A percentile compares a stretch with the other conserved stretches of the same genome.
These are phyloP conservation scores for Leishmania amazonensis DNA, from an alignment of 208 protist species.

Conservation along the genomic window DNA sequence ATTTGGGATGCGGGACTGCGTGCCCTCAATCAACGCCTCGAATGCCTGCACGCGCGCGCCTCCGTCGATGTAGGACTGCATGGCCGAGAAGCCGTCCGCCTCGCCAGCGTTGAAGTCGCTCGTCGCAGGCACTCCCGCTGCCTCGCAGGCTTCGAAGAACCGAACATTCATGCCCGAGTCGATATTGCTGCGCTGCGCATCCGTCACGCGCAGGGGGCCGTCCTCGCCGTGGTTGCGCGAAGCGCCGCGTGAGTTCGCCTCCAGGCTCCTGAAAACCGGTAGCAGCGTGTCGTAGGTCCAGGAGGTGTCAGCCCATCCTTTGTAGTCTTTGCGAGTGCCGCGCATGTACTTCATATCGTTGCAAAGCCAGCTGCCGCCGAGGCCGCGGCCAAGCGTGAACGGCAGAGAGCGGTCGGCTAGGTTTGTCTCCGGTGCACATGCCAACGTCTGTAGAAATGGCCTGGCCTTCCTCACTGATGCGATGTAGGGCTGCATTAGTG, in stretches of 20 bases:
- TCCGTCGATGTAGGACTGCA: constrained; percentile 56
- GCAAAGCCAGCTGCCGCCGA: constrained; percentile 62
- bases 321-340: constrained; percentile 44
- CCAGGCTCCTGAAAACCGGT: constrained; percentile 47
- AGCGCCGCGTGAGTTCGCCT: constrained; percentile 47
- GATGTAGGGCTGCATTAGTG: constrained; percentile 61
- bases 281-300: constrained; percentile 66
- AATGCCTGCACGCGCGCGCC: constrained; percentile 58
- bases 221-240: constrained; percentile 36
- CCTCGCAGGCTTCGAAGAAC: constrained; percentile 84
- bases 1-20: constrained; percentile 36
- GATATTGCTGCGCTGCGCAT: constrained; percentile 55
- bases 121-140: constrained; percentile 49
- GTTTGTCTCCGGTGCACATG: constrained; percentile 32
- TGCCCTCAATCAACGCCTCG: constrained; percentile 42
- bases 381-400: constrained; percentile 46
- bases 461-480: constrained; percentile 24
- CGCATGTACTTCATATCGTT: constrained; percentile 77
- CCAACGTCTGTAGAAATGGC: constrained; percentile 34
- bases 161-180: constrained; percentile 72
- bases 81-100: constrained; percentile 54
- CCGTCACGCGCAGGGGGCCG: constrained; percentile 48
- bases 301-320: constrained; percentile 36
- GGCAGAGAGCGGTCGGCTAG: constrained; percentile 45
- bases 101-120: constrained; percentile 62